phyloP scores from a whole-genome alignment of 2,329 filamentous ascomycete species.

The Hortaea werneckii region DNA sequence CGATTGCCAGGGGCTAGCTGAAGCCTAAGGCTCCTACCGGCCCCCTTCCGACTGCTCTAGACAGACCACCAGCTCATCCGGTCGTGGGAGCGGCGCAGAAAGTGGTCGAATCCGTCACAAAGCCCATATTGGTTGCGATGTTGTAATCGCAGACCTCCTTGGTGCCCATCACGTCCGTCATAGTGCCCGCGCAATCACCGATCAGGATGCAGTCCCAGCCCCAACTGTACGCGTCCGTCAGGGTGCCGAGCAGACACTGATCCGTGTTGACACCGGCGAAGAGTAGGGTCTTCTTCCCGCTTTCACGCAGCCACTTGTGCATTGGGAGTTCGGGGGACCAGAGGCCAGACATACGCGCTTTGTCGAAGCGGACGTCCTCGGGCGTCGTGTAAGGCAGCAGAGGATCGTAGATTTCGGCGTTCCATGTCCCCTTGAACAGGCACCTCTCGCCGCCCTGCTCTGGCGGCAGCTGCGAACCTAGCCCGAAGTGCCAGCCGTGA shows the following conservation, averaged over 20 bases:
- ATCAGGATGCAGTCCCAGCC: constrained; percentile 35
- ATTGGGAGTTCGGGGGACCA: constrained; percentile 32
- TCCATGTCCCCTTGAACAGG: constrained; percentile 34
- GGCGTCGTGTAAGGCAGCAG: constrained; percentile 27
- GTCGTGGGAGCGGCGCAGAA: constrained; percentile 17
- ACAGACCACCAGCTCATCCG: background rate
- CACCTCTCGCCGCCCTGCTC: constrained; percentile 30
- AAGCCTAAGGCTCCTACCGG: background rate
- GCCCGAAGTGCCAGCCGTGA: constrained; percentile 32
- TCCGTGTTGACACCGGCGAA: constrained; percentile 36
- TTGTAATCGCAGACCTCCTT: constrained; percentile 33
- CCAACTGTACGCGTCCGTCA: constrained; percentile 33
- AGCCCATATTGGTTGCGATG: constrained; percentile 33
- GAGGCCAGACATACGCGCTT: constrained; percentile 33
- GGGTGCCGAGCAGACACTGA: constrained; percentile 33
- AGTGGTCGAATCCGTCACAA: constrained; percentile 29
- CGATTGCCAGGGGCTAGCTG: no score
- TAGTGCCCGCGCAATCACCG: constrained; percentile 32
- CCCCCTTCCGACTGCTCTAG: background rate
- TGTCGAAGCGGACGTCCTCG: constrained; percentile 35
- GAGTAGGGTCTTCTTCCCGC: constrained; percentile 32
- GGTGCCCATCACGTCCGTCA: constrained; percentile 29
- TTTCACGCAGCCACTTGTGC: constrained; percentile 30
- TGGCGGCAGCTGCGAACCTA: constrained; percentile 28
- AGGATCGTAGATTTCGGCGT: constrained; percentile 32